Conservation (phyloP, 306 rosid genomes). For the Castanopsis chinensis region DNA sequence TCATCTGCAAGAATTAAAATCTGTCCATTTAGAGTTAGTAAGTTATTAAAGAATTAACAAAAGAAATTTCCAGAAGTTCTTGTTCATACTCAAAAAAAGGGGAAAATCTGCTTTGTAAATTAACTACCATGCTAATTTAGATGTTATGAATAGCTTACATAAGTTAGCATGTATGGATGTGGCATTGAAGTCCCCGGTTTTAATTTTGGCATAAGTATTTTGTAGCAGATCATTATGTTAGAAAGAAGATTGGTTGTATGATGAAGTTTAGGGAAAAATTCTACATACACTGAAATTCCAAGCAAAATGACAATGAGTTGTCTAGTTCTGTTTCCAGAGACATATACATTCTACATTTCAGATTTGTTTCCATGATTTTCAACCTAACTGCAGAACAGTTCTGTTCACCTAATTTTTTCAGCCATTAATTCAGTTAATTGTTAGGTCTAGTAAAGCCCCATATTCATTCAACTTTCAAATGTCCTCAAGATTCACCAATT, state of each 20-base stretch:
- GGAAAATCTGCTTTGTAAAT: background rate
- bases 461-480: background rate
- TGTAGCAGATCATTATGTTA: background rate
- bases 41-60: constrained; percentile 21
- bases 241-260: background rate
- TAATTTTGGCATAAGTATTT: background rate
- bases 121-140: background rate
- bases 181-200: background rate
- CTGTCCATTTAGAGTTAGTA: constrained; percentile 78
- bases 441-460: background rate
- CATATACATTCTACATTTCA: background rate
- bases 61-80: background rate
- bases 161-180: background rate
- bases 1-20: constrained; percentile 99
- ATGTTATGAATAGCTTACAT: background rate
- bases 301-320: constrained; percentile 4
- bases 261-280: background rate
- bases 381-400: background rate
- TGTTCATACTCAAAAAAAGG: background rate
- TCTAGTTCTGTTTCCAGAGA: background rate
- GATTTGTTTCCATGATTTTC: background rate
- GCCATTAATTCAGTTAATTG: background rate
- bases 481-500: background rate
- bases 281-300: constrained; percentile 2
- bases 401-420: background rate